Conservation (phyloP, 306 rosid genomes). For the Cucurbita argyrosperma region DNA sequence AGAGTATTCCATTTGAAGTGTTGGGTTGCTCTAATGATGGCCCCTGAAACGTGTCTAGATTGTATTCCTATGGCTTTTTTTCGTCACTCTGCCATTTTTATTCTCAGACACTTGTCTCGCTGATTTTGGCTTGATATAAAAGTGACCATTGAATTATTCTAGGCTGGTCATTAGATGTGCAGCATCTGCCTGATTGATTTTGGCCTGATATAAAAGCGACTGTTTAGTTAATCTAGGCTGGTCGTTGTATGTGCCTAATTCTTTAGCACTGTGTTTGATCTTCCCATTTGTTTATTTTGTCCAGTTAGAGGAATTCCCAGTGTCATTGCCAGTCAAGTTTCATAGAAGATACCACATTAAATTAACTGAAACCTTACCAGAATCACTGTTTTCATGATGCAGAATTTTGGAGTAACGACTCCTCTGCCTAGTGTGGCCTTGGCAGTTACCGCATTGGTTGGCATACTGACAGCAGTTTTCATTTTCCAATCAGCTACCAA, state of each 20-base stretch:
- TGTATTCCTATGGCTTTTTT: not conserved
- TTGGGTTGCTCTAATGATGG: not conserved
- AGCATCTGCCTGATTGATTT: not conserved
- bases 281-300: not conserved
- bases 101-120: not conserved
- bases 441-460: conserved; percentile 73
- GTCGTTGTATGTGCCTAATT: not conserved
- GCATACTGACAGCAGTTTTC: conserved; percentile 67
- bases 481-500: conserved; percentile 91
- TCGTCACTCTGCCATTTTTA: not conserved
- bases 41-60: not conserved
- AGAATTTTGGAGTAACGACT: conserved; percentile 65
- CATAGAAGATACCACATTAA: not conserved
- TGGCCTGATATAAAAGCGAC: not conserved
- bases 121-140: not conserved
- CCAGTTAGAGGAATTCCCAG: not conserved
- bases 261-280: not conserved
- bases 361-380: not conserved
- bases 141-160: not conserved
- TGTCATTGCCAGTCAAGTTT: not conserved
- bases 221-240: not conserved
- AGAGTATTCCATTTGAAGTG: not conserved
- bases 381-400: conserved; percentile 11
- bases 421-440: conserved; percentile 81
- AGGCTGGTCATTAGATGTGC: not conserved